Evolutionary conservation across 805 yeast species (phyloP).

Genomic region (Zygotorulaspora florentina): DNA sequence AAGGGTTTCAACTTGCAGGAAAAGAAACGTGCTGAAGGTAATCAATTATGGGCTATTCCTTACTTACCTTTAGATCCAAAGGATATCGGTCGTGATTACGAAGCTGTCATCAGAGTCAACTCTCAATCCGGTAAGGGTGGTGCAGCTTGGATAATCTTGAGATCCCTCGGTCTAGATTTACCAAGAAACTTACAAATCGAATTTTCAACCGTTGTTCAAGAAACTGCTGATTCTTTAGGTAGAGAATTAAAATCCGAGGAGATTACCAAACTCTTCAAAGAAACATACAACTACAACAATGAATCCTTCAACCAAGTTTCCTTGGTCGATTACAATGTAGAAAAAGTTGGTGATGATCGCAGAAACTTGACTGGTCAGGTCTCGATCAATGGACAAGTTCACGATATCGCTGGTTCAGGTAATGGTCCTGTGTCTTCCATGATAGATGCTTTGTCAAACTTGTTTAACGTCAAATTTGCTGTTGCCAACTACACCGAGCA

Average conservation of each 20-base stretch:
- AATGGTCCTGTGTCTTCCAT: constrained; percentile 78
- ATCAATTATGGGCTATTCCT: constrained; percentile 62
- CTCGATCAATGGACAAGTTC: constrained; percentile 33
- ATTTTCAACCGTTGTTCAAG: constrained; percentile 63
- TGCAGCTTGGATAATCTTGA: constrained; percentile 75
- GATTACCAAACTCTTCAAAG: constrained; percentile 53
- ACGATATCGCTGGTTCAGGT: constrained; percentile 53
- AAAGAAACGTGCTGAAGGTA: constrained; percentile 46
- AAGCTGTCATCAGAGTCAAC: constrained; percentile 78
- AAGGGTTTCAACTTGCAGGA: constrained; percentile 58
- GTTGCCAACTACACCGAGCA: constrained; percentile 69
- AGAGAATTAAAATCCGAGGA: constrained; percentile 67
- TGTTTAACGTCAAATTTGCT: constrained; percentile 51
- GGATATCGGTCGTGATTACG: constrained; percentile 76
- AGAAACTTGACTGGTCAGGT: constrained; percentile 44
- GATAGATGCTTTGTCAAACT: constrained; percentile 55
- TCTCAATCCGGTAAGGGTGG: constrained; percentile 89
- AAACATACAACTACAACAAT: constrained; percentile 48
- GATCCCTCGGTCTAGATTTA: constrained; percentile 66
- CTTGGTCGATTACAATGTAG: constrained; percentile 42
- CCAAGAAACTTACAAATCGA: constrained; percentile 69
- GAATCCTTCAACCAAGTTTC: constrained; percentile 30
- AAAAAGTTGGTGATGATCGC: constrained; percentile 38
- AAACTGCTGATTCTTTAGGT: constrained; percentile 59
- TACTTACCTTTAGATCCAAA: constrained; percentile 77